These are phyloP conservation scores for Colletotrichum paranaense DNA, from an alignment of 2,329 filamentous ascomycete species.

Conservation along the genomic window DNA sequence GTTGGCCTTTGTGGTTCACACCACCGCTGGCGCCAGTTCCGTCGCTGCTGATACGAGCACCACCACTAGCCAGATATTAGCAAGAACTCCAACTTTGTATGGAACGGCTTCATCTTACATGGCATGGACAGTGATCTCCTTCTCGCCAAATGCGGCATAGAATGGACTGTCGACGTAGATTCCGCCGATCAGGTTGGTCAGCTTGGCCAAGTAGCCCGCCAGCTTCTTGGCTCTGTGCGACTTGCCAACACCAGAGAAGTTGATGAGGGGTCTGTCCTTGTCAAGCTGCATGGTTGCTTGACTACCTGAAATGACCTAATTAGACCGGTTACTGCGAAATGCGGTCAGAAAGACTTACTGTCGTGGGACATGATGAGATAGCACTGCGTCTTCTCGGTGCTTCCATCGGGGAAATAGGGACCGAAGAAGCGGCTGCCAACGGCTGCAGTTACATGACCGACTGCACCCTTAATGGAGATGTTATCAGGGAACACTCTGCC, in stretches of 20 bases:
- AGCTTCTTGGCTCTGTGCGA: slow-evolving; percentile 65
- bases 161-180: slow-evolving; percentile 70
- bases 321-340: fast-evolving
- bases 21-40: slow-evolving; percentile 67
- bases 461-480: slow-evolving; percentile 50
- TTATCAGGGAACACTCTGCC: slow-evolving; percentile 53
- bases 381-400: slow-evolving; percentile 69
- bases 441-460: slow-evolving; percentile 59
- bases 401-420: slow-evolving; percentile 65
- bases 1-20: slow-evolving; percentile 69
- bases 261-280: slow-evolving; percentile 68
- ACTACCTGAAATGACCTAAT: slow-evolving; percentile 48
- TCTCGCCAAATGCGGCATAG: slow-evolving; percentile 63
- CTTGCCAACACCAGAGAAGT: slow-evolving; percentile 68
- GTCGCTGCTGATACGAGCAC: slow-evolving; percentile 71
- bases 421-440: slow-evolving; percentile 66
- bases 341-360: slow-evolving; percentile 44
- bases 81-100: background rate
- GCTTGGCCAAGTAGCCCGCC: slow-evolving; percentile 62
- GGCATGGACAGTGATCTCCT: slow-evolving; percentile 74
- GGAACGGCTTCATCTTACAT: slow-evolving; percentile 51
- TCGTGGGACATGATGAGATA: slow-evolving; percentile 77
- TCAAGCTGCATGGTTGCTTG: slow-evolving; percentile 70
- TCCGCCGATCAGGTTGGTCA: slow-evolving; percentile 68
- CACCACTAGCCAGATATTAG: slow-evolving; percentile 48